phyloP scores from a whole-genome alignment of 768 basidiomycete species.

The Serendipita sp. region DNA sequence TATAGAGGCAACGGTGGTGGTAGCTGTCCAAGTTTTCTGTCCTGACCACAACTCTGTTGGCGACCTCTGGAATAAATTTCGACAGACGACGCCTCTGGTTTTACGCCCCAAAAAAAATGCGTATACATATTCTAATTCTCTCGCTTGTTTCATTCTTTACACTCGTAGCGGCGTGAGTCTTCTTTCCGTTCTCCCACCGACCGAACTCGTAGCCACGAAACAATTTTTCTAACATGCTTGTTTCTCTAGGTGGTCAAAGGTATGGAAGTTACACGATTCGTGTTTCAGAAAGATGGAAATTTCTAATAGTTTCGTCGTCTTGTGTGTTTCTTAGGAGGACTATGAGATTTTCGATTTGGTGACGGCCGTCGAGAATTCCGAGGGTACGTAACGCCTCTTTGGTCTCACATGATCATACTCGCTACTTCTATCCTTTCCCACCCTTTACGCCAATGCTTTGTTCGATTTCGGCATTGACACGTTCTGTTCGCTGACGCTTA shows the following conservation, averaged over 20 bases:
- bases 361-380: constrained; percentile 56
- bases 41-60: too few species aligned
- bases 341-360: constrained; percentile 95
- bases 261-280: background rate
- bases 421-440: too few species aligned
- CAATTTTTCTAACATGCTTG: background rate
- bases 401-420: background rate
- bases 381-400: constrained; percentile 33
- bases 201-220: background rate
- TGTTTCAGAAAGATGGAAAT: background rate
- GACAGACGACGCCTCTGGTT: too few species aligned
- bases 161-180: background rate
- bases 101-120: background rate
- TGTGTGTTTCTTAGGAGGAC: constrained; percentile 49
- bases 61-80: too few species aligned
- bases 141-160: background rate
- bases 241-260: background rate
- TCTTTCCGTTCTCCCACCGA: background rate
- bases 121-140: background rate
- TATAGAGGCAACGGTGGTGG: too few species aligned
- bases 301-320: background rate
- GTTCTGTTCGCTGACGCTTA: too few species aligned
- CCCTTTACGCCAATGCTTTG: too few species aligned
- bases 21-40: too few species aligned
- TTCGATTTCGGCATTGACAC: too few species aligned